Evolutionary conservation across 345 rosid genomes (phyloP), one percentile per base, ranked within the genome.

Genomic region (Punica granatum): DNA sequence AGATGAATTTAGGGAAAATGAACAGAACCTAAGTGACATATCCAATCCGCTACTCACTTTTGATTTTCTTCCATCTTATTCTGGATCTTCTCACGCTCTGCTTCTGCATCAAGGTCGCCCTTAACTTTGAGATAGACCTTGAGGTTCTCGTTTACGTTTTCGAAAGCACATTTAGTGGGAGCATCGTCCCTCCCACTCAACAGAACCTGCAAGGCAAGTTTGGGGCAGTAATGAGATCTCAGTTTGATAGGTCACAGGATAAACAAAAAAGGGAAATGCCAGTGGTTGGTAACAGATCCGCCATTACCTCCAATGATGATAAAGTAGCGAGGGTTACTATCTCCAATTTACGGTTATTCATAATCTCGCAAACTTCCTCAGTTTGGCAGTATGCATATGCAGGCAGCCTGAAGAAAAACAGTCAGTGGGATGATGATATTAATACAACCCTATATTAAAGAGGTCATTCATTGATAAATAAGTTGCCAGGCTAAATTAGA

Each of bases 121-220:
- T 88, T 78, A 61, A 84, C 92, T 83, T 85, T 75, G 1, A 94
- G 89, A 81, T 94, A 91, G 54, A 91, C 88, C 72, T 78, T 82
- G 61, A 94, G 85, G 80, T 85, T 84, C 77, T 88, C 98, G 32
- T 91, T 86, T 19, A 94, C 96, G 6, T 84, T 88, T 84, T 88
- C 92, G 42, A 94, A 85, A 1, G 87, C 84, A 78, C 95, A 89
- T 67, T 84, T 87, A 51, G 75, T 73, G 21, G 97, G 98, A 66
- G 92, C 91, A 60, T 39, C 83, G 77, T 94, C 91, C 73, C 60
- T 75, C 69, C 81, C 90, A 36, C 84, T 81, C 68, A 76, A 64
- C 64, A 90, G 68, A 74, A 94, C 97, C 97, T 89, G 82, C 63
- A 39, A n/a, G 60, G 31, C 39, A 64, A 33, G 49, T 21, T 19